Percentiles rank a stretch among this genome's conserved stretches.
Conservation (phyloP, 2,329 filamentous ascomycete species). For the Rhinocladiella mackenziei region DNA sequence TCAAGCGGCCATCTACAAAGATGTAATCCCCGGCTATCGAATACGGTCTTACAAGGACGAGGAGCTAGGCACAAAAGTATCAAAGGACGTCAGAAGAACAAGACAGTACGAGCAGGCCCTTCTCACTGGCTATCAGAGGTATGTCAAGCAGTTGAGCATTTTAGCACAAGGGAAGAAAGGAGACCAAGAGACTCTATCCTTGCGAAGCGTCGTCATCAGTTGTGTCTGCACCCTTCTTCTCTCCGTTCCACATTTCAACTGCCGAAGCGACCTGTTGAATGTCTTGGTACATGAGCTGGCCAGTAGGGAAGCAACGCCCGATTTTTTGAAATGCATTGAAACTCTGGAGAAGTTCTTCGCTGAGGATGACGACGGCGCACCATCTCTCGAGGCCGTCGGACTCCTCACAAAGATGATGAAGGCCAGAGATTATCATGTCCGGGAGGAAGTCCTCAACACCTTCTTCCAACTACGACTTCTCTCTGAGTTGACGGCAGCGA, state of each 20-base stretch:
- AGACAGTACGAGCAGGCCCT: conserved; percentile 84
- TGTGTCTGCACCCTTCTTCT: conserved; percentile 79
- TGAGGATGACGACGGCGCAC: conserved; percentile 83
- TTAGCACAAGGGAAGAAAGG: conserved; percentile 58
- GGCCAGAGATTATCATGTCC: conserved; percentile 71
- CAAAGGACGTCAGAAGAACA: conserved; percentile 82
- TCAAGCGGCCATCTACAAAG: conserved; percentile 87
- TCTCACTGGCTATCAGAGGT: conserved; percentile 77
- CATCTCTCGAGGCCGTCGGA: conserved; percentile 79
- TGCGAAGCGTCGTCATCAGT: conserved; percentile 73
- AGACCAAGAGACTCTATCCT: conserved; percentile 33
- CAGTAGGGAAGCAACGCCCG: conserved; percentile 63
- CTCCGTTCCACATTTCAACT: conserved; percentile 94
- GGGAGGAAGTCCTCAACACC: conserved; percentile 82
- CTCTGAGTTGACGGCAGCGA: conserved; percentile 72
- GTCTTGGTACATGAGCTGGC: conserved; percentile 83
- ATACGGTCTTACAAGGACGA: conserved; percentile 79
- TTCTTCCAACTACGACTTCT: conserved; percentile 87
- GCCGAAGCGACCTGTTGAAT: conserved; percentile 78
- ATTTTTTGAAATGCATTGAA: conserved; percentile 72
- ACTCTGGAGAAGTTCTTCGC: conserved; percentile 77
- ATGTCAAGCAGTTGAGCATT: conserved; percentile 69
- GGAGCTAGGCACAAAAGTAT: conserved; percentile 71
- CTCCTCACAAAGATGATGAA: conserved; percentile 95
- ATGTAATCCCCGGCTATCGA: conserved; percentile 92